phyloP scores from a whole-genome alignment of 306 rosid genomes.

The Cyclanthera cordifolia region DNA sequence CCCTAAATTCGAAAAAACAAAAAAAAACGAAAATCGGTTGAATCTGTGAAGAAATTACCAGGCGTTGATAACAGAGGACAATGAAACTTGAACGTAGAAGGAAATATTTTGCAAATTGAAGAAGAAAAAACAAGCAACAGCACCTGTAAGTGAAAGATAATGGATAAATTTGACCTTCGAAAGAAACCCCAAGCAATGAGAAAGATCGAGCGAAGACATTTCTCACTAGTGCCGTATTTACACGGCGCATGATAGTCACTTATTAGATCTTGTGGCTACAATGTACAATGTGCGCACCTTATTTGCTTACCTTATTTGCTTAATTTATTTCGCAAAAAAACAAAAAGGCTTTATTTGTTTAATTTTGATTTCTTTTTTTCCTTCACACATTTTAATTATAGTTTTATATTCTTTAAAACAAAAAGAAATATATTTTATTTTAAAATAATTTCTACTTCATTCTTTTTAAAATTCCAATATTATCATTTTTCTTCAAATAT shows the following conservation, averaged over 20 bases:
- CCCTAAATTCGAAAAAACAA: slow-evolving; percentile 40
- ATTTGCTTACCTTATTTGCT: background rate
- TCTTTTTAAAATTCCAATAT: too few relatives aligned
- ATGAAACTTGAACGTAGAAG: slow-evolving; percentile 14
- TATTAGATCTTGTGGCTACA: background rate
- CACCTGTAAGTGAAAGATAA: slow-evolving; percentile 34
- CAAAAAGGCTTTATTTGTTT: too few relatives aligned
- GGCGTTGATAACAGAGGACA: slow-evolving; percentile 11
- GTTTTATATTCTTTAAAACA: too few relatives aligned
- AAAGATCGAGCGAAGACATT: slow-evolving; percentile 3
- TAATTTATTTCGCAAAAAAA: too few relatives aligned
- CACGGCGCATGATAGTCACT: background rate
- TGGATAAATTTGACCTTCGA: slow-evolving; percentile 36
- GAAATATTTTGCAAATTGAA: slow-evolving; percentile 24
- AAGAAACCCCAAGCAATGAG: slow-evolving; percentile 24
- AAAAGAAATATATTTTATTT: too few relatives aligned
- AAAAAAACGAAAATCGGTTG: background rate
- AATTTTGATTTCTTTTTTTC: too few relatives aligned
- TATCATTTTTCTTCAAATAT: too few relatives aligned
- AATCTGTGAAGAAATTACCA: slow-evolving; percentile 15
- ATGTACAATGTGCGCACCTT: background rate
- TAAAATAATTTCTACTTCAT: too few relatives aligned
- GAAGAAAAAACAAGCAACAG: slow-evolving; percentile 18
- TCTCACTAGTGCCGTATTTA: background rate
- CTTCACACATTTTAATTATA: too few relatives aligned